Conservation (phyloP, 140 eudicot species). For the Cichorium intybus region DNA sequence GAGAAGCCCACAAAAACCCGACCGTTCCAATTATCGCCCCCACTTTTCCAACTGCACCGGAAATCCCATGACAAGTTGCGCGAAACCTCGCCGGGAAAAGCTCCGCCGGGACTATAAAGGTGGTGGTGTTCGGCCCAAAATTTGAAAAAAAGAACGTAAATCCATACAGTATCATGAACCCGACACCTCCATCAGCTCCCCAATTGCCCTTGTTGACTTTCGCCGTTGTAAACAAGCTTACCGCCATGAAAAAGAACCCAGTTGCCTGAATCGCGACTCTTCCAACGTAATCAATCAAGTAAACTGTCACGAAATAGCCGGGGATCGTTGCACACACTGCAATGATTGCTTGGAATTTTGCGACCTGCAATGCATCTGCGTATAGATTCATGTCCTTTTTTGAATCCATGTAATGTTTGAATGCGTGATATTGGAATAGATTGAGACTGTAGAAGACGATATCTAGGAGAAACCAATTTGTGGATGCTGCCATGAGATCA, state of each 20-base stretch:
- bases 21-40: conserved; percentile 57
- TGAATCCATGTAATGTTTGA: background rate
- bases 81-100: conserved; percentile 68
- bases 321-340: conserved; percentile 57
- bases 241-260: conserved; percentile 56
- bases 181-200: conserved; percentile 2
- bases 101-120: conserved; percentile 70
- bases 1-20: conserved; percentile 50
- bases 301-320: conserved; percentile 54
- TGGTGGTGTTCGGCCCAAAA: conserved; percentile 69
- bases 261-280: conserved; percentile 49
- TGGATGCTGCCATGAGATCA: conserved; percentile 46
- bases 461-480: conserved; percentile 53
- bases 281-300: conserved; percentile 53
- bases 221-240: conserved; percentile 40
- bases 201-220: conserved; percentile 16
- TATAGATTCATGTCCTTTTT: conserved; percentile 24
- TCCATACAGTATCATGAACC: conserved; percentile 47
- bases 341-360: conserved; percentile 44
- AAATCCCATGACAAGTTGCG: conserved; percentile 65
- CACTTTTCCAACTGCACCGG: conserved; percentile 53
- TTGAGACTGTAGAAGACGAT: conserved; percentile 54
- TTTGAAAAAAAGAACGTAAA: conserved; percentile 54
- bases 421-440: conserved; percentile 38
- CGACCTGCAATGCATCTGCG: conserved; percentile 44